Base-by-base conservation (phyloP, 768 basidiomycete genomes). In the Tricholoma matsutake region DNA sequence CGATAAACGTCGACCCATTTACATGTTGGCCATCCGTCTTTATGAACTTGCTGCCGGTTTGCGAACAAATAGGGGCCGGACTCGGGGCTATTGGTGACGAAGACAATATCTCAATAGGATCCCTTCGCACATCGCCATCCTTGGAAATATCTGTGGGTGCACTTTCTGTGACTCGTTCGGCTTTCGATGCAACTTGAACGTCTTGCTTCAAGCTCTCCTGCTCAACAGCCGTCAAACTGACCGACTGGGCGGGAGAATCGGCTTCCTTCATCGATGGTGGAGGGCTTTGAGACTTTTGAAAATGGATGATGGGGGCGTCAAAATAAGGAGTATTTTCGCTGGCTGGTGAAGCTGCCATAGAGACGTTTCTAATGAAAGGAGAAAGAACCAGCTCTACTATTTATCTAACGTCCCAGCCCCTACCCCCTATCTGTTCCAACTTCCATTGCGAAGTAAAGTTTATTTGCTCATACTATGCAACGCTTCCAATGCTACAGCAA, bases 1-100 rank as follows among this genome's bases (percentile, higher is more conserved):
- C 77, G 28, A 78, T 78, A 67, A 88, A 86, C 4, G 83, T 73
- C 14, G 74, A 74, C 5, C 74, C 78, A 18, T 65, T 63, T 11
- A 76, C 64, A 1, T 70, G 65, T 14, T 69, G 67, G 16, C 75
- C 76, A 32, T 77, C 75, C 11, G 64, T 58, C n/a, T 70, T 69
- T 31, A 72, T 75, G 61, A 76, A 74, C 5, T 73, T 66, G 56
- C 75, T 78, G 54, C 66, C 68, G 13, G 75, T 73, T 25, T 20
- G 57, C 25, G 61, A 62, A 11, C 64, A 25, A 54, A 41, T 29
- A 57, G 39, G 20, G 45, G 45, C 34, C 22, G 28, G 31, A 53
- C 29, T 32, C 4, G 51, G 18, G 9, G 8, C 60, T 10, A 54
- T 43, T 1, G 34, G 35, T 2, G 57, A 37, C 9, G 57, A 43